These are phyloP conservation scores for Boletellus deceptivus DNA, from an alignment of 1,284 basidiomycete species.

Conservation along the genomic window DNA sequence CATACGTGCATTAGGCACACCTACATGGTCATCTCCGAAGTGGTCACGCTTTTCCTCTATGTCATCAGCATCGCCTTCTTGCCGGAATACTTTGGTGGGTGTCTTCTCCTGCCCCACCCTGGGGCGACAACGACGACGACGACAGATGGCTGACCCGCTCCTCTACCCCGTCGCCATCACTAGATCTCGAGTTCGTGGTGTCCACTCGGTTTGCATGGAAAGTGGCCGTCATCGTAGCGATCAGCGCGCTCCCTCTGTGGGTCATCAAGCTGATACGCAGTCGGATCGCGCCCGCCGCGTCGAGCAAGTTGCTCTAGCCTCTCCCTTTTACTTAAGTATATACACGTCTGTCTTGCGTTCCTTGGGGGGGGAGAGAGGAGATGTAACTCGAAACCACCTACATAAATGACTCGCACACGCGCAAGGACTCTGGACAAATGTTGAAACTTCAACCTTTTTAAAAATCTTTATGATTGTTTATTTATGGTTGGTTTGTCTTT, in stretches of 20 bases:
- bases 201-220: slow-evolving; percentile 93
- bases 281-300: slow-evolving; percentile 89
- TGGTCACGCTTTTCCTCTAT: slow-evolving; percentile 88
- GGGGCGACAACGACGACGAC: not conserved
- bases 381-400: no score
- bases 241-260: slow-evolving; percentile 90
- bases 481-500: slow-evolving; percentile 24
- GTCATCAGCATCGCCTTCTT: slow-evolving; percentile 90
- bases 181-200: slow-evolving; percentile 91
- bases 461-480: slow-evolving; percentile 35
- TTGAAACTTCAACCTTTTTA: slow-evolving; percentile 16
- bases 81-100: slow-evolving; percentile 94
- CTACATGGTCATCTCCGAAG: slow-evolving; percentile 94
- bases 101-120: not conserved
- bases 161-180: not conserved
- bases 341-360: not conserved
- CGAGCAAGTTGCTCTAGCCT: slow-evolving; percentile 80
- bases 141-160: not conserved
- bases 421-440: not conserved
- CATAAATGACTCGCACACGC: not conserved
- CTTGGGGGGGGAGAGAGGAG: no score
- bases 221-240: slow-evolving; percentile 90
- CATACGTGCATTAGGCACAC: slow-evolving; percentile 65
- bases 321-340: not conserved
- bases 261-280: slow-evolving; percentile 87